phyloP scores from a whole-genome alignment of 2,329 filamentous ascomycete species.

The Arthroderma sp. region DNA sequence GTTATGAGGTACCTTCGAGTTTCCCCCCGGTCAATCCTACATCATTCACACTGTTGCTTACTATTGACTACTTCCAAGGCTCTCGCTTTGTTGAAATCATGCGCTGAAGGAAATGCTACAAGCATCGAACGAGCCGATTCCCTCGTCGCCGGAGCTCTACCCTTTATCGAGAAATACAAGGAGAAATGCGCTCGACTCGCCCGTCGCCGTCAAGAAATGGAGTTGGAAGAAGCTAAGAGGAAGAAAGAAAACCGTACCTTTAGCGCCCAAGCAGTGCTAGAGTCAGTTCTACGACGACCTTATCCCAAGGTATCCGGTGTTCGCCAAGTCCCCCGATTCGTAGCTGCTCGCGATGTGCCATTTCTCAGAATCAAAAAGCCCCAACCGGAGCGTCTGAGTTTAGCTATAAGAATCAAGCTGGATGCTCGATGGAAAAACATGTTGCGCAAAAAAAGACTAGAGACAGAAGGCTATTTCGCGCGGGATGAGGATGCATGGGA shows the following conservation, averaged over 20 bases:
- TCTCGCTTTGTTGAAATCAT: slow-evolving; percentile 28
- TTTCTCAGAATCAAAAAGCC: slow-evolving; percentile 36
- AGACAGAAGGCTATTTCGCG: slow-evolving; percentile 24
- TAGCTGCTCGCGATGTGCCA: slow-evolving; percentile 33
- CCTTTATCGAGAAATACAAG: slow-evolving; percentile 14
- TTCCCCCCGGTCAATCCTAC: neutral
- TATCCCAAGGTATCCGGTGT: slow-evolving; percentile 24
- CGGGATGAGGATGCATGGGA: slow-evolving; percentile 35
- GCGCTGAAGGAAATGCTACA: slow-evolving; percentile 20
- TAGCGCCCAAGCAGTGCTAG: slow-evolving; percentile 4
- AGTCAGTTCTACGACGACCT: slow-evolving; percentile 28
- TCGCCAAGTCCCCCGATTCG: slow-evolving; percentile 31
- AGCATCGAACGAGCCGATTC: slow-evolving; percentile 18
- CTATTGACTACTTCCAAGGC: slow-evolving; percentile 18
- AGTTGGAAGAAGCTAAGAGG: neutral
- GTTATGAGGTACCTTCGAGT: slow-evolving; percentile 27
- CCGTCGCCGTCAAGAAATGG: neutral
- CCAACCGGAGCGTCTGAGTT: slow-evolving; percentile 30
- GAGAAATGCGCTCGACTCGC: neutral
- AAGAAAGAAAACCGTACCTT: neutral
- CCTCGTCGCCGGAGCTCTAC: slow-evolving; percentile 20
- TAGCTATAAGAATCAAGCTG: slow-evolving; percentile 27
- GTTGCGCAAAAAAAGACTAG: slow-evolving; percentile 23
- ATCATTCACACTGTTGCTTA: neutral
- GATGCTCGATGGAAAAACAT: slow-evolving; percentile 26